Evolutionary conservation across 257 asterid genomes (phyloP).

Genomic region (Orobanche coerulescens): DNA sequence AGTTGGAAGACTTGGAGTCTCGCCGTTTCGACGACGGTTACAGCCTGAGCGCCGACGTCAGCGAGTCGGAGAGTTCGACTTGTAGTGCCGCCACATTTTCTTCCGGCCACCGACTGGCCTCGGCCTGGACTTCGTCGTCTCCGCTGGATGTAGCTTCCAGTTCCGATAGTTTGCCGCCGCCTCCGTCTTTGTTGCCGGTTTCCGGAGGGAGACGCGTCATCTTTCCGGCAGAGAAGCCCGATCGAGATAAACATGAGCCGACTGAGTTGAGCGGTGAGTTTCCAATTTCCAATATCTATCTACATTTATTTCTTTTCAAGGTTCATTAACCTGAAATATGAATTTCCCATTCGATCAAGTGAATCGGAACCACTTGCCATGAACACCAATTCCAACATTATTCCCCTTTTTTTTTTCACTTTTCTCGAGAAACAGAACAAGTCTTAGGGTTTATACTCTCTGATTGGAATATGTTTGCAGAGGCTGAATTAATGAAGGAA

Average conservation of each 20-base stretch:
- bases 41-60: conserved; percentile 81
- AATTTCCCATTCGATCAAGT: no score
- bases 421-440: no score
- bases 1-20: conserved; percentile 39
- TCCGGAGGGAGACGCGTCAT: conserved; percentile 55
- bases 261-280: conserved; percentile 49
- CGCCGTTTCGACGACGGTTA: conserved; percentile 49
- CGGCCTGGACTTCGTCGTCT: conserved; percentile 27
- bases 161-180: conserved; percentile 36
- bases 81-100: conserved; percentile 53
- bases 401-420: no score
- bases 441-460: no score
- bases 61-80: conserved; percentile 79
- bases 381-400: no score
- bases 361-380: no score
- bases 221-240: conserved; percentile 35
- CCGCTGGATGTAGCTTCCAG: conserved; percentile 24
- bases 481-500: conserved; percentile 70
- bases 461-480: conserved; percentile 26
- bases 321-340: no score
- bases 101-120: conserved; percentile 27
- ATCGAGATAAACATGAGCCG: conserved; percentile 27
- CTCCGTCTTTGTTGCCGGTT: conserved; percentile 62
- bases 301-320: not conserved
- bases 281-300: not conserved